Base-by-base conservation (phyloP, 768 basidiomycete species). In the Phaeotremella skinneri region DNA sequence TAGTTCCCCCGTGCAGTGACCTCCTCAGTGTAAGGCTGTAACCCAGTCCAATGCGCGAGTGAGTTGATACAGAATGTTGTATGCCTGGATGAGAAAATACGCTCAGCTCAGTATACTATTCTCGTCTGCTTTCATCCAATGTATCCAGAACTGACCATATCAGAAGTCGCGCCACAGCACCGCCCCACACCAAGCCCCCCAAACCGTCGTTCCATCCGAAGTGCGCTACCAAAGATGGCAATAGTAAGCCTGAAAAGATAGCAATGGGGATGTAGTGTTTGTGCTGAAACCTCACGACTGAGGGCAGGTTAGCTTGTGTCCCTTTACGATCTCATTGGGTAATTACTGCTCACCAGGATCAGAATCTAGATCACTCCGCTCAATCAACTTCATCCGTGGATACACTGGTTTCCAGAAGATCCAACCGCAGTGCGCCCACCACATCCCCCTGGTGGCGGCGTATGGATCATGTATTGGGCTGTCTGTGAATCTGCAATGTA, bases 391-490 rank as follows among this genome's bases (percentile, higher is more conserved):
- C 79, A 90, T 78, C 21, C 83, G 80, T 27, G 81, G 79, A 68
- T 90, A 89, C 1, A 68, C 81, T 1, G 87, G 84, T 73, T 88
- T 88, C 79, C 80, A 85, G 74, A 90, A 90, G 67, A 90, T 89
- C 89, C 89, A 91, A 1, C 89, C 89, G 80, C 89, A 83, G 65
- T 90, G 89, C 4, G 87, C 86, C 69, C 83, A 89, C 52, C 87
- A 81, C 1, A 91, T 75, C 0, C 89, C 89, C 26, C 81, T 80
- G 0, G 87, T 86, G 0, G 88, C 89, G 17, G 86, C 81, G 70
- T 91, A 91, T 2, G 41, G 85, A 82, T 76, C 89, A 84, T 71
- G 73, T 27, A 74, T 86, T 84, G 30, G 86, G 86, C 72, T 85
- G 87, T 69, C 87, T 37, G 74, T 75, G 56, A 72, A 75, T 53